These are phyloP conservation scores for Boletus vinaceobasis DNA, from an alignment of 768 basidiomycete genomes.

Conservation along the genomic window DNA sequence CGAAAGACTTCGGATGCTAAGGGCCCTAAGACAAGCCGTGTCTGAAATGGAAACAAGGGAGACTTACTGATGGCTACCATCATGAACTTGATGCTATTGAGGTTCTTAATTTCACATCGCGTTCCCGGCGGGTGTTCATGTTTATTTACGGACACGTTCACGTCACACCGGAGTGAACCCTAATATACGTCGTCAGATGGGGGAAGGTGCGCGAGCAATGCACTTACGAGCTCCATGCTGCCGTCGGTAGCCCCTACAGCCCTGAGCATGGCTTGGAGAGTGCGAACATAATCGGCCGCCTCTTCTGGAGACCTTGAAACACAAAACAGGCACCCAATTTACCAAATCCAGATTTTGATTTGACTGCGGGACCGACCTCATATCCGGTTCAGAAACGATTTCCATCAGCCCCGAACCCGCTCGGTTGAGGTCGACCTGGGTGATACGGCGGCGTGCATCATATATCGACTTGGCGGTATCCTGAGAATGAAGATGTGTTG, in stretches of 20 bases:
- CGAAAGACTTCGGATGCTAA: conserved; percentile 79
- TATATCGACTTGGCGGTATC: conserved; percentile 88
- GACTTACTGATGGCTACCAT: conserved; percentile 76
- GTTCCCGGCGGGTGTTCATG: conserved; percentile 64
- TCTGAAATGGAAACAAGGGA: neutral
- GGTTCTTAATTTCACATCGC: conserved; percentile 94
- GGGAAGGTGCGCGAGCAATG: neutral
- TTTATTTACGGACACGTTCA: conserved; percentile 88
- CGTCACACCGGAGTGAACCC: conserved; percentile 94
- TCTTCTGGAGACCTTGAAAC: conserved; percentile 72
- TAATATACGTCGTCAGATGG: conserved; percentile 29
- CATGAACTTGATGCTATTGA: conserved; percentile 88
- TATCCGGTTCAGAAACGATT: conserved; percentile 92
- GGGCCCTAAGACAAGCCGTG: neutral
- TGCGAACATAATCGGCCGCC: conserved; percentile 80
- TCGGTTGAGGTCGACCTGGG: conserved; percentile 83
- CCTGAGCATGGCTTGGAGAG: conserved; percentile 77
- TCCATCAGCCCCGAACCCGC: conserved; percentile 91
- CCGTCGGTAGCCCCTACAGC: conserved; percentile 87
- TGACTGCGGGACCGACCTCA: conserved; percentile 44
- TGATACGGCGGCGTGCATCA: conserved; percentile 46
- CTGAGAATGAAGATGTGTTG: conserved; percentile 35
- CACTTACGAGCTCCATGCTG: conserved; percentile 91
- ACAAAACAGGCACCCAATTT: neutral
- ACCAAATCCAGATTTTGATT: neutral